Evolutionary conservation across 75 land plant species (phyloP), one percentile per base, ranked within the genome.

Genomic region (Isoetes taiwanensis): DNA sequence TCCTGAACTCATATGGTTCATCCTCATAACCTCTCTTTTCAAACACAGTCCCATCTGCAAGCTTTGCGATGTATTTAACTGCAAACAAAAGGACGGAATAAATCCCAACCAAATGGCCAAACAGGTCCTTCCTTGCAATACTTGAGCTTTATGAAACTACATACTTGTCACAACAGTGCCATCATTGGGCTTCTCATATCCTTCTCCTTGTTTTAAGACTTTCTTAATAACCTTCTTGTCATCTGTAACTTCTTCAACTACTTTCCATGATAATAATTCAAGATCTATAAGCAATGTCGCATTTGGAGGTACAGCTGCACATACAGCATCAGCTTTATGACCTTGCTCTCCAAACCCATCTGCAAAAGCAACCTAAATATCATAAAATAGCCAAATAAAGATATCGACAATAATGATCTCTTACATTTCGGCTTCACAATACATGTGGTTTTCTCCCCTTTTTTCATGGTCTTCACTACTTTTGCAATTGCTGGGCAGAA

Each of bases 401-500:
- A n/a, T n/a, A n/a, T n/a, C n/a, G n/a, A n/a, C n/a, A n/a, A n/a
- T n/a, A n/a, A n/a, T n/a, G n/a, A n/a, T n/a, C n/a, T n/a, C 87
- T 65, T 71, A 86, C 93, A 83, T 67, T 83, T 77, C 39, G 83
- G 83, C 64, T 82, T 86, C 37, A 83, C 93, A 16, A 78, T 64
- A 8, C 82, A 52, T 8, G 77, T 33, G 0, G 65, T 84, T 28
- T 75, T 84, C 43, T 86, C 93, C 5, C 72, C 73, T 52, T 74
- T 83, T 74, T 77, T 86, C 93, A 86, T 86, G 6, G 88, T 77
- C 42, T 86, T 86, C 5, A 86, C 74, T 32, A 87, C 93, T 54
- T 64, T 83, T 4, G 83, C 27, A 30, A 86, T 29, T 14, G 93
- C 87, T 30, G 81, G 87, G 34, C 87, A 83, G 53, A 83, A 77